Conservation (phyloP, 352 stramenopile genomes). For the Phytophthora rubi region DNA sequence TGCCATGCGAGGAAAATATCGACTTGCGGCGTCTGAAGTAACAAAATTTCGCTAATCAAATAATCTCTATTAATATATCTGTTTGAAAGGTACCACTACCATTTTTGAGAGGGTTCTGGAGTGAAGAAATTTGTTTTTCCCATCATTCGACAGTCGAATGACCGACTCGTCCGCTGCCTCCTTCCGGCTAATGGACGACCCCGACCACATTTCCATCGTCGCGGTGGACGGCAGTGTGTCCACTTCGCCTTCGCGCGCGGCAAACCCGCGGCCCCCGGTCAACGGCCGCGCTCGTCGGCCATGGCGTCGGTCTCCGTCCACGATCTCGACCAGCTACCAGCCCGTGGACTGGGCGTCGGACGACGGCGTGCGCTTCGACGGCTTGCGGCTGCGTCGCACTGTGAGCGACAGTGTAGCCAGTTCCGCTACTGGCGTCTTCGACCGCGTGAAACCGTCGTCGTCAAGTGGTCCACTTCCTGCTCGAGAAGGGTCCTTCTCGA, state of each 20-base stretch:
- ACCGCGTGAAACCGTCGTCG: not conserved
- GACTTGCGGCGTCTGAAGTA: too few relatives aligned
- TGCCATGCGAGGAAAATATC: too few relatives aligned
- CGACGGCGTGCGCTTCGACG: constrained; percentile 37
- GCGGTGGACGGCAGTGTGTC: constrained; percentile 3
- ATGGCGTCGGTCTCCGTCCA: constrained; percentile 20
- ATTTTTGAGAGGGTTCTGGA: too few relatives aligned
- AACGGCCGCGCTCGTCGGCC: constrained; percentile 4
- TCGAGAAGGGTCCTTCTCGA: constrained; percentile 5
- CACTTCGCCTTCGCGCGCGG: not conserved
- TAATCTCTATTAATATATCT: too few relatives aligned
- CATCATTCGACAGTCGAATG: constrained; percentile 10
- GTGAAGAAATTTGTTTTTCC: too few relatives aligned
- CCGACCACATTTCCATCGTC: constrained; percentile 23
- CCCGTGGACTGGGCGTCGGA: constrained; percentile 36
- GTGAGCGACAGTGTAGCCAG: constrained; percentile 23
- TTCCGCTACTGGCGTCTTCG: constrained; percentile 4
- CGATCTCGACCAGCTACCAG: constrained; percentile 36
- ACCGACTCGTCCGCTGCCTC: not conserved
- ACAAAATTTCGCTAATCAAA: too few relatives aligned
- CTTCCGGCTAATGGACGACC: constrained; percentile 15
- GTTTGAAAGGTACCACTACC: too few relatives aligned
- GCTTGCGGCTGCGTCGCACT: constrained; percentile 14
- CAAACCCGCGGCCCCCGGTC: not conserved
- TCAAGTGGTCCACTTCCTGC: not conserved